Percentiles rank a stretch among this genome's conserved stretches.
phyloP scores from a whole-genome alignment of 2,329 filamentous ascomycete genomes.

The Hirsutella rhossiliensis region DNA sequence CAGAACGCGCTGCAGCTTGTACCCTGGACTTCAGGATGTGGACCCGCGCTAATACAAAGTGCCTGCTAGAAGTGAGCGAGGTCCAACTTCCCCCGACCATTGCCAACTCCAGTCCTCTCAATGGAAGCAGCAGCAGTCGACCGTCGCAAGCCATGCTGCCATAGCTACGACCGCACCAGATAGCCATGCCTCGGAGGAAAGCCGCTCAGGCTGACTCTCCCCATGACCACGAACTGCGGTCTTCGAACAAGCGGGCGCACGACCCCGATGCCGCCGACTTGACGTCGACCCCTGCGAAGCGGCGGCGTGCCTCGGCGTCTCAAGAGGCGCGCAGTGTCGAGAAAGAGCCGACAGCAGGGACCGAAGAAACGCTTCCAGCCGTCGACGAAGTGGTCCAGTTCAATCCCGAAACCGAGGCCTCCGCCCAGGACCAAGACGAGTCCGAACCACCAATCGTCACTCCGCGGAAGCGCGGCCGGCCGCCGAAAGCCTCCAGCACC shows the following conservation, averaged over 20 bases:
- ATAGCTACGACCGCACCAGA: no score
- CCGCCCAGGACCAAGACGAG: background rate
- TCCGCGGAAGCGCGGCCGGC: constrained; percentile 15
- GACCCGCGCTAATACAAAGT: no score
- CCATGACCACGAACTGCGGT: constrained; percentile 1
- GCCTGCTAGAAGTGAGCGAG: no score
- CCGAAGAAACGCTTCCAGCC: background rate
- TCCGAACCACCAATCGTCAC: constrained; percentile 13
- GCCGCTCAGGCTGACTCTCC: background rate
- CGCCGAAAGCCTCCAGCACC: constrained; percentile 17
- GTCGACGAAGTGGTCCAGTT: background rate
- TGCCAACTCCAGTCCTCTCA: background rate
- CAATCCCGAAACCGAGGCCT: background rate
- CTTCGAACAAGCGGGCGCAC: constrained; percentile 11
- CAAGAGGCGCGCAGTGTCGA: constrained; percentile 1
- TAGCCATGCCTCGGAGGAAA: constrained; percentile 3
- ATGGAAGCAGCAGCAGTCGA: background rate
- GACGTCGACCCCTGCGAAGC: constrained; percentile 16
- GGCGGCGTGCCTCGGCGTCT: constrained; percentile 13
- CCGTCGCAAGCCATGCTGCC: constrained; percentile 2
- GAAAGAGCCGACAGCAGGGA: background rate
- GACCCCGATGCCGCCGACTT: constrained; percentile 11
- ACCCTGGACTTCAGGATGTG: no score
- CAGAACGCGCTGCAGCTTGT: background rate
- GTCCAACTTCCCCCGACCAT: background rate